Evolutionary conservation across 2,329 filamentous ascomycete species (phyloP).

Genomic region (Teratosphaeria nubilosa): DNA sequence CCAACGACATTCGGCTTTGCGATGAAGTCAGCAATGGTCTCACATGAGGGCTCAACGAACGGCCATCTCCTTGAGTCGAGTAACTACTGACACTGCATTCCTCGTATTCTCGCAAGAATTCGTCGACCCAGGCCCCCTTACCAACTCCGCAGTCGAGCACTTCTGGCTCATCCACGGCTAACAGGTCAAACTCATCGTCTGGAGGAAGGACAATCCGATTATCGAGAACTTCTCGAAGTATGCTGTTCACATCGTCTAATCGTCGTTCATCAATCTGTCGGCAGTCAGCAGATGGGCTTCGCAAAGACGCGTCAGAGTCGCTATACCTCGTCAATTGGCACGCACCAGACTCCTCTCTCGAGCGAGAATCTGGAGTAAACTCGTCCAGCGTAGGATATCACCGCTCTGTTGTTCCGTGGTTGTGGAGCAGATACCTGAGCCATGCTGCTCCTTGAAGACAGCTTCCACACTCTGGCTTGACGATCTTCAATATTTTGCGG

Average conservation of each 20-base stretch:
- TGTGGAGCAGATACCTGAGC: slow-evolving; percentile 8
- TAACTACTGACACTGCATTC: slow-evolving; percentile 11
- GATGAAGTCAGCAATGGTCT: slow-evolving; percentile 1
- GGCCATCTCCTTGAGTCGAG: background rate
- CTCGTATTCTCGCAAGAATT: slow-evolving; percentile 25
- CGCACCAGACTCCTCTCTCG: slow-evolving; percentile 18
- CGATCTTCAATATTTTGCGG: background rate
- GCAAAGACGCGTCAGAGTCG: background rate
- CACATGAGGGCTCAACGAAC: background rate
- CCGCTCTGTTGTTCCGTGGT: slow-evolving; percentile 15
- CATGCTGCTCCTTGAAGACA: background rate
- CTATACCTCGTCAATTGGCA: slow-evolving; percentile 26
- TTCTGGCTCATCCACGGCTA: slow-evolving; percentile 10
- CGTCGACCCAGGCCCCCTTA: slow-evolving; percentile 24
- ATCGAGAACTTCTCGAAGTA: slow-evolving; percentile 17
- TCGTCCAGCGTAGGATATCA: slow-evolving; percentile 9
- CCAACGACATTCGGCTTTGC: slow-evolving; percentile 16
- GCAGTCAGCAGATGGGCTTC: slow-evolving; percentile 1
- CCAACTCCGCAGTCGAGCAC: slow-evolving; percentile 27
- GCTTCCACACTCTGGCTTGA: background rate
- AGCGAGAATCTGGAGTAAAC: slow-evolving; percentile 18
- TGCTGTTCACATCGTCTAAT: slow-evolving; percentile 18
- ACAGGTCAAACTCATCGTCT: slow-evolving; percentile 4
- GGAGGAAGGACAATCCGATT: slow-evolving; percentile 13
- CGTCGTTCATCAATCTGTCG: slow-evolving; percentile 20